These are phyloP conservation scores for Escovopsis sp. DNA, from an alignment of 2,329 filamentous ascomycete species.

Conservation along the genomic window DNA sequence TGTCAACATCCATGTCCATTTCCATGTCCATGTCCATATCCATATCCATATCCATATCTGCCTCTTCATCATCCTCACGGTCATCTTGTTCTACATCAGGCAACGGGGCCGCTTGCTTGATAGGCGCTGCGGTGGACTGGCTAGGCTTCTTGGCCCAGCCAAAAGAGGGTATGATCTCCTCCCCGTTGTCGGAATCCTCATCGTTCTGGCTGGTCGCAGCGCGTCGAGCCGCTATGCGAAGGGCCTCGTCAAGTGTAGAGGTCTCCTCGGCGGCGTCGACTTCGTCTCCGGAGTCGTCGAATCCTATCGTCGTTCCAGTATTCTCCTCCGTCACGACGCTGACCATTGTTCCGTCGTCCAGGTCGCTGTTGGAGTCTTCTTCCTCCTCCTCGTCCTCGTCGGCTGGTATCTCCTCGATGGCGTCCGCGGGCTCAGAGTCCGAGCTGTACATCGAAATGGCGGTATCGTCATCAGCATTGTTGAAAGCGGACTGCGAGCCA, in stretches of 20 bases:
- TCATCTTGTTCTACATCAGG: constrained; percentile 7
- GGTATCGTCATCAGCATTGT: constrained; percentile 49
- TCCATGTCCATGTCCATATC: constrained; percentile 25
- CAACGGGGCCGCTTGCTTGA: constrained; percentile 24
- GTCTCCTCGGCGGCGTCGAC: constrained; percentile 41
- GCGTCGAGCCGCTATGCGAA: constrained; percentile 58
- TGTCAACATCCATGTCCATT: constrained; percentile 28
- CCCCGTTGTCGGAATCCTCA: constrained; percentile 44
- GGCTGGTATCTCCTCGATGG: constrained; percentile 39
- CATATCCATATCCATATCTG: constrained; percentile 19
- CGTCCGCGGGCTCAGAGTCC: constrained; percentile 43
- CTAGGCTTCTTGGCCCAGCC: constrained; percentile 52
- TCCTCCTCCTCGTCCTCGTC: constrained; percentile 27
- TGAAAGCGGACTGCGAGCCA: constrained; percentile 30
- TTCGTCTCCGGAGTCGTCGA: constrained; percentile 42
- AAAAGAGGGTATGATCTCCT: constrained; percentile 63
- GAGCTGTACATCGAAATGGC: constrained; percentile 69
- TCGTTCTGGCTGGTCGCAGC: constrained; percentile 51
- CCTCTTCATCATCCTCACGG: constrained; percentile 16
- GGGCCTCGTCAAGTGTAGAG: constrained; percentile 59
- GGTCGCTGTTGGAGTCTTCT: constrained; percentile 37
- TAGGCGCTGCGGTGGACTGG: constrained; percentile 16
- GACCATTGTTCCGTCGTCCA: constrained; percentile 68
- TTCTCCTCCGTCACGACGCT: constrained; percentile 68
- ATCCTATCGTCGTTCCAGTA: constrained; percentile 52